Evolutionary conservation across 139 green algal species (phyloP).

Genomic region (Tetradesmus obliquus): DNA sequence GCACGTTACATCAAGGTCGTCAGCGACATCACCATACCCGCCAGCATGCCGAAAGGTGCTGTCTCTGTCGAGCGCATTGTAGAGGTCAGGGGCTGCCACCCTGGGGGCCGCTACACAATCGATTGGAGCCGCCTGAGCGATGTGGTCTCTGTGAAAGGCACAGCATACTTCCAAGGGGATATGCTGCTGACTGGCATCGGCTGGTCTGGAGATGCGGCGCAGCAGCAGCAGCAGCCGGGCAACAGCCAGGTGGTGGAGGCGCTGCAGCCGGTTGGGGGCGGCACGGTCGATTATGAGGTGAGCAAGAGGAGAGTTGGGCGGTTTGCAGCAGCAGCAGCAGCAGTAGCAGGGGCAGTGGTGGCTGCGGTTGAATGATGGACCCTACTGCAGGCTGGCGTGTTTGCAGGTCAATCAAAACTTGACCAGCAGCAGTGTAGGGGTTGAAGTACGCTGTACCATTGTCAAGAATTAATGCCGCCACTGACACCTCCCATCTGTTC

Average conservation of each 20-base stretch:
- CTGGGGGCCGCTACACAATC: neutral
- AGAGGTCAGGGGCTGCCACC: constrained; percentile 28
- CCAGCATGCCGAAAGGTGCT: neutral
- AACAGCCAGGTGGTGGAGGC: constrained; percentile 7
- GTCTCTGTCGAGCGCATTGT: constrained; percentile 25
- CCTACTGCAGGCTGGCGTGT: neutral
- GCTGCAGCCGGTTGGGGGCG: neutral
- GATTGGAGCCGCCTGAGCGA: constrained; percentile 2
- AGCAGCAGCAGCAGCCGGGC: neutral
- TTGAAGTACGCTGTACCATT: no score
- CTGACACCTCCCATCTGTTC: no score
- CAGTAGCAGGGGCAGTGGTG: neutral
- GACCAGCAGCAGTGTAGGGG: no score
- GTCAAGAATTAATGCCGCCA: no score
- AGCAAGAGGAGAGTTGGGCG: neutral
- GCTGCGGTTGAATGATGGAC: neutral
- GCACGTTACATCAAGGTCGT: constrained; percentile 12
- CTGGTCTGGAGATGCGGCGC: neutral
- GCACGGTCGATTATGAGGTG: constrained; percentile 38
- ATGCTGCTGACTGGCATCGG: constrained; percentile 33
- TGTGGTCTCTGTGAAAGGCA: neutral
- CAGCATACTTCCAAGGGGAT: constrained; percentile 29
- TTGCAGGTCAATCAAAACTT: no score
- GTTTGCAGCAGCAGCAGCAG: no score
- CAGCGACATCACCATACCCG: constrained; percentile 1